Conservation (phyloP, 805 yeast species). For the Candida taoyuanica region DNA sequence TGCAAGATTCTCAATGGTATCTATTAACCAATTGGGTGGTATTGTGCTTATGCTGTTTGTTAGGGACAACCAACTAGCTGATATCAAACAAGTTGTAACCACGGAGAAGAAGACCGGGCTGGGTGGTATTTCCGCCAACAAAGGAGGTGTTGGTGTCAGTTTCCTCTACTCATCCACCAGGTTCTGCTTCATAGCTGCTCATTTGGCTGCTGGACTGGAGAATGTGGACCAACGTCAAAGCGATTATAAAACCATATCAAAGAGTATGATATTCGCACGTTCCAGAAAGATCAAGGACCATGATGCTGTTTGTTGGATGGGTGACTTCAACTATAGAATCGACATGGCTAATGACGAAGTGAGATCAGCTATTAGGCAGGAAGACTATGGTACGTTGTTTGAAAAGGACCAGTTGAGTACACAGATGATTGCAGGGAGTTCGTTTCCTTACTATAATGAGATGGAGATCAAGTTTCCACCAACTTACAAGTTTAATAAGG, state of each 20-base stretch:
- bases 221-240: conserved; percentile 81
- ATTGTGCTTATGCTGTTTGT: conserved; percentile 62
- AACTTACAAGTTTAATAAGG: conserved; percentile 91
- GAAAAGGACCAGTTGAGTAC: conserved; percentile 73
- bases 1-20: conserved; percentile 39
- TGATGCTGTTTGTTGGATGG: conserved; percentile 84
- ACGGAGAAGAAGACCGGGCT: conserved; percentile 91
- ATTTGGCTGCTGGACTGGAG: conserved; percentile 86
- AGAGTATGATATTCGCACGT: conserved; percentile 74
- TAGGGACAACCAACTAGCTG: conserved; percentile 39
- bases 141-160: conserved; percentile 93
- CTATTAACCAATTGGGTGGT: conserved; percentile 75
- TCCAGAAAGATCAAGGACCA: conserved; percentile 74
- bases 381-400: conserved; percentile 48
- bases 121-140: conserved; percentile 96
- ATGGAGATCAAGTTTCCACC: conserved; percentile 79
- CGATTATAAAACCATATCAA: conserved; percentile 72
- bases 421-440: conserved; percentile 71
- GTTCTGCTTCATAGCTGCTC: conserved; percentile 84
- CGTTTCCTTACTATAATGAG: conserved; percentile 81
- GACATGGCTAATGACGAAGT: conserved; percentile 68
- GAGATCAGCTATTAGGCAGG: conserved; percentile 44
- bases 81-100: conserved; percentile 85
- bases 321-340: conserved; percentile 89
- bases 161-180: conserved; percentile 76